Base-by-base conservation (phyloP, 2,329 filamentous ascomycete genomes). In the Stylonectria norvegica region DNA sequence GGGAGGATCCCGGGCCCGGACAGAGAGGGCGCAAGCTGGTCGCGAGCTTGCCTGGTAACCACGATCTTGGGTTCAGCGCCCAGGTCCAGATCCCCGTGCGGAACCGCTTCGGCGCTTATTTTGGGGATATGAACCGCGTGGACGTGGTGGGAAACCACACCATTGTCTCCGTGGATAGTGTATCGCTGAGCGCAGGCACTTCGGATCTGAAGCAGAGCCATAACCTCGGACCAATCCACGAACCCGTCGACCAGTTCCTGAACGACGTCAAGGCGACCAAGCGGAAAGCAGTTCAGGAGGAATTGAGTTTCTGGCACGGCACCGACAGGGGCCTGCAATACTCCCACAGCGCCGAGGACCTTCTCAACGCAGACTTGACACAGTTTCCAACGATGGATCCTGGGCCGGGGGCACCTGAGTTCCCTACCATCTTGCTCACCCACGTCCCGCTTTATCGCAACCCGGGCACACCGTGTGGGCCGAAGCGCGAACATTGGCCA, bases 61-160 rank as follows among this genome's bases (percentile, higher is more conserved):
- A 98, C 61, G 93, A 98, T 61, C 65, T 97, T 28, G 93, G 93
- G 0, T 95, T 97, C 58, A 91, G 88, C 3, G 81, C 81, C 16
- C 86, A 90, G 31, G 83, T 98, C 34, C 88, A 95, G 60, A 61
- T 84, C 7, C 74, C 85, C 0, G 88, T 95, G 22, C 79, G 90
- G 36, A 75, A 93, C 55, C 76, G 93, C 12, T 98, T 97, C 62
- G 79, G 85, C 56, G 80, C 84, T 4, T 95, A 84, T 60, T 97
- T 98, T 66, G 93, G 93, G 4, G 84, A 93, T 40, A 79, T 83
- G n/a, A 97, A 96, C 63, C 76, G 88, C 7, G 82, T 98, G 15
- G 89, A 97, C 61, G 76, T 97, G 5, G 76, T 97, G 38, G 93
- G 88, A 10, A 98, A 98, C 59, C 93, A 98, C 62, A 94, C 89